A percentile compares a stretch with the other conserved stretches of the same genome.
These are phyloP conservation scores for Ajuga chamaepitys DNA, from an alignment of 257 asterid genomes.

Conservation along the genomic window DNA sequence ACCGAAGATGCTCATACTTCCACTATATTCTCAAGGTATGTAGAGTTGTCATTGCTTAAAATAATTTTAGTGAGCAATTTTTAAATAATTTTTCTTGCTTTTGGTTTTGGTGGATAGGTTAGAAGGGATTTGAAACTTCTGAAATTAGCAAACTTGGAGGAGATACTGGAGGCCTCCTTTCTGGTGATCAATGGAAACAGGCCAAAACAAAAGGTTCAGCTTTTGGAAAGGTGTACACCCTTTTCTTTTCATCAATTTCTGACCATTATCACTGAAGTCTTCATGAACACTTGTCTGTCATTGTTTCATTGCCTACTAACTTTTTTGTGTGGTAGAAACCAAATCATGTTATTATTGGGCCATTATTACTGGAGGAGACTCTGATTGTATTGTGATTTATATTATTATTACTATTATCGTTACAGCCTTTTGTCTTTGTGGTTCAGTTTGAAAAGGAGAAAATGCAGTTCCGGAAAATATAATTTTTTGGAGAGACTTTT, in stretches of 20 bases:
- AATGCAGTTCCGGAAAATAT: conserved; percentile 38
- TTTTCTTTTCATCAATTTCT: background rate
- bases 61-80: background rate
- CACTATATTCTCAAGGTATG: conserved; percentile 74
- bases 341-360: background rate
- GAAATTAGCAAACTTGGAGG: conserved; percentile 58
- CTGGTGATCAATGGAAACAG: conserved; percentile 62
- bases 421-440: background rate
- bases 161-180: conserved; percentile 56
- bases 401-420: background rate
- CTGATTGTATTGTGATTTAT: background rate
- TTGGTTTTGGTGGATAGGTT: conserved; percentile 37
- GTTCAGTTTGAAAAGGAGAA: conserved; percentile 74
- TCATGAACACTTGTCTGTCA: background rate
- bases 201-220: conserved; percentile 85
- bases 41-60: background rate
- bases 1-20: conserved; percentile 68
- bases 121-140: conserved; percentile 83
- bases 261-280: background rate
- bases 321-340: background rate
- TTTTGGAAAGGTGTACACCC: conserved; percentile 57
- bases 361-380: background rate
- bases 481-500: conserved; percentile 78
- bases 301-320: background rate
- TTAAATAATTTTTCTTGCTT: background rate